These are phyloP conservation scores for Amanita subjunquillea DNA, from an alignment of 768 basidiomycete genomes.

Conservation along the genomic window DNA sequence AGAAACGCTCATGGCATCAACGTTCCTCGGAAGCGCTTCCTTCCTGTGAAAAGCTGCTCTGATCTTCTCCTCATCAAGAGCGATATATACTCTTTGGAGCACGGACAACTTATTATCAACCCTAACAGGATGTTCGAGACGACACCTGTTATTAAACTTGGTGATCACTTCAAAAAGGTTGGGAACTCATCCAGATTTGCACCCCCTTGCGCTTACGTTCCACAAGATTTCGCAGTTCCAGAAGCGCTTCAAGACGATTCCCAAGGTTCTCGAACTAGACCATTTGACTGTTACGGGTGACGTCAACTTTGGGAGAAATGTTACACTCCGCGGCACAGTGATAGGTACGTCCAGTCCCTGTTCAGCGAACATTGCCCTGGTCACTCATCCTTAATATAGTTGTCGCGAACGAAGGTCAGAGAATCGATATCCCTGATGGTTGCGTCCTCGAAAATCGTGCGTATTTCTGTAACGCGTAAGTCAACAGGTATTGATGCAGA, in stretches of 20 bases:
- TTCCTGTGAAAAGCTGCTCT: conserved; percentile 85
- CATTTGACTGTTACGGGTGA: conserved; percentile 92
- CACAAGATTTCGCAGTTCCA: conserved; percentile 75
- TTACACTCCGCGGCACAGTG: conserved; percentile 82
- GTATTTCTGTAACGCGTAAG: conserved; percentile 7
- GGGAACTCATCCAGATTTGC: conserved; percentile 2
- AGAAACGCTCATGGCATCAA: conserved; percentile 88
- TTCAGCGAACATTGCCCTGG: neutral
- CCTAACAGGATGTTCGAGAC: conserved; percentile 73
- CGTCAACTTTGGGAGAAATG: conserved; percentile 82
- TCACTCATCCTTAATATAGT: conserved; percentile 21
- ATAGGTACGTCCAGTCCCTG: conserved; percentile 36
- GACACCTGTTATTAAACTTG: conserved; percentile 94
- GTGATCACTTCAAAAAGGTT: conserved; percentile 95
- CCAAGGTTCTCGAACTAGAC: conserved; percentile 83
- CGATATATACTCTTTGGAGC: conserved; percentile 83
- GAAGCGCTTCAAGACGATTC: conserved; percentile 92
- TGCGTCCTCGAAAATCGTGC: conserved; percentile 66
- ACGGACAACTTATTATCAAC: conserved; percentile 84
- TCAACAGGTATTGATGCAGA: neutral
- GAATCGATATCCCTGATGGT: conserved; percentile 79
- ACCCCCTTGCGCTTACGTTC: neutral
- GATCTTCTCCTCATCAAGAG: conserved; percentile 85
- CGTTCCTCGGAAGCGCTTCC: conserved; percentile 89
- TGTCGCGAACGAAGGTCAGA: conserved; percentile 73